A percentile compares a stretch with the other conserved stretches of the same genome.
Evolutionary conservation across 2,329 filamentous ascomycete species (phyloP).

Genomic region (Sporothrix protearum): DNA sequence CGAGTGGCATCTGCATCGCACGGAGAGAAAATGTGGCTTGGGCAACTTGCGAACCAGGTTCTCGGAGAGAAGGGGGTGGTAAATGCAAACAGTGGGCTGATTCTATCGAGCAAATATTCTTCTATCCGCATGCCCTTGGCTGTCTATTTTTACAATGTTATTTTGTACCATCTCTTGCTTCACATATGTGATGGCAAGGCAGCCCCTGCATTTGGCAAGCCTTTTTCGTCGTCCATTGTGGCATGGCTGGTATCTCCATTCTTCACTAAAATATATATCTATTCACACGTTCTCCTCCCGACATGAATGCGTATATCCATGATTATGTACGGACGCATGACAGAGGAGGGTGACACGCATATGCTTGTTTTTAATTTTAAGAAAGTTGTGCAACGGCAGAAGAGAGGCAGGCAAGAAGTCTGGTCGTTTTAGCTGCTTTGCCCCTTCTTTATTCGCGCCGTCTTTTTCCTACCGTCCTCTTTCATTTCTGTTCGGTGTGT

Average conservation of each 20-base stretch:
- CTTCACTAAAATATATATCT: background rate
- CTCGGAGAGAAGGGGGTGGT: background rate
- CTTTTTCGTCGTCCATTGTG: background rate
- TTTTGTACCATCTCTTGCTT: background rate
- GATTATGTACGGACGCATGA: background rate
- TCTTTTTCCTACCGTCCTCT: background rate
- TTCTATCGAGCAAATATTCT: too few relatives aligned
- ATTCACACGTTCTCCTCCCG: background rate
- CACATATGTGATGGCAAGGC: background rate
- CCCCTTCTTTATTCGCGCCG: background rate
- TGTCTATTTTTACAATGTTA: background rate
- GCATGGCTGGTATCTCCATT: background rate
- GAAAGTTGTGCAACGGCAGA: background rate
- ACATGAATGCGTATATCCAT: background rate
- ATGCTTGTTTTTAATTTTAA: slow-evolving; percentile 4
- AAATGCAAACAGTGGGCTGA: background rate
- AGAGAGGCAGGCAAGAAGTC: background rate
- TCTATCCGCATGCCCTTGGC: background rate
- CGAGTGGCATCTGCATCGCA: background rate
- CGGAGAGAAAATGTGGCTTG: background rate
- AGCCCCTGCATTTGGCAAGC: background rate
- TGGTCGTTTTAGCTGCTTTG: background rate
- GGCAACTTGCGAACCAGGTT: background rate
- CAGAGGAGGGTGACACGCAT: background rate
- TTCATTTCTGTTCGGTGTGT: background rate